Percentiles rank a stretch among this genome's conserved stretches.
These are phyloP conservation scores for Lithospermum erythrorhizon DNA, from an alignment of 257 asterid genomes.

Conservation along the genomic window DNA sequence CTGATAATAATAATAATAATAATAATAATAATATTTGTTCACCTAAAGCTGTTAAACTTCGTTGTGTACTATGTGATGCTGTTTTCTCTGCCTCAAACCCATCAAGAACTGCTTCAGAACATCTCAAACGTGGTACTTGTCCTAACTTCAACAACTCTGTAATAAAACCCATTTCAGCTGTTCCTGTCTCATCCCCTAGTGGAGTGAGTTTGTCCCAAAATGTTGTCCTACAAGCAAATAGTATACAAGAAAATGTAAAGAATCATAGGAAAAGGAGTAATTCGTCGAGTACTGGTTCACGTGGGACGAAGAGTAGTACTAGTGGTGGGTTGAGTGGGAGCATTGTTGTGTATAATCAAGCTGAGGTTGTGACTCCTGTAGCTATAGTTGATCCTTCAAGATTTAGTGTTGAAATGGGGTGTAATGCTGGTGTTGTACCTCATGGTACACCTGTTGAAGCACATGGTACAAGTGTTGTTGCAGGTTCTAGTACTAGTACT, in stretches of 20 bases:
- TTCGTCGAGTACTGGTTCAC: background rate
- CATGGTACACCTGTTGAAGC: conserved; percentile 26
- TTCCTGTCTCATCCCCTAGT: conserved; percentile 8
- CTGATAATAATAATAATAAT: too few relatives aligned
- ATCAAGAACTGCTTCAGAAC: conserved; percentile 96
- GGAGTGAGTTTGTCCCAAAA: background rate
- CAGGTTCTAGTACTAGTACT: conserved; percentile 23
- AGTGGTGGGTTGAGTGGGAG: background rate
- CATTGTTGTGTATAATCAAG: background rate
- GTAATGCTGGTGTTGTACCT: too few relatives aligned
- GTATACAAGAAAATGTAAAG: too few relatives aligned
- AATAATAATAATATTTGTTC: conserved; percentile 72
- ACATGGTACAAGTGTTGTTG: conserved; percentile 29
- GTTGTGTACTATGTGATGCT: conserved; percentile 85
- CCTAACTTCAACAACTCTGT: conserved; percentile 64
- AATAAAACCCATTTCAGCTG: conserved; percentile 61
- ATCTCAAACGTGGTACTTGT: conserved; percentile 88
- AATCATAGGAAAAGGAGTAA: background rate
- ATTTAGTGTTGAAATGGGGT: conserved; percentile 34
- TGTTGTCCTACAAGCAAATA: background rate
- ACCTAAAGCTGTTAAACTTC: conserved; percentile 84
- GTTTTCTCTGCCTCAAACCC: conserved; percentile 97
- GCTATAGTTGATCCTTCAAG: conserved; percentile 69
- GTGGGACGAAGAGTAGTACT: background rate
- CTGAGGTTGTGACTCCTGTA: conserved; percentile 5